Evolutionary conservation across 1,139 yeast genomes (phyloP).

Genomic region (Schwanniomyces etchellsii): DNA sequence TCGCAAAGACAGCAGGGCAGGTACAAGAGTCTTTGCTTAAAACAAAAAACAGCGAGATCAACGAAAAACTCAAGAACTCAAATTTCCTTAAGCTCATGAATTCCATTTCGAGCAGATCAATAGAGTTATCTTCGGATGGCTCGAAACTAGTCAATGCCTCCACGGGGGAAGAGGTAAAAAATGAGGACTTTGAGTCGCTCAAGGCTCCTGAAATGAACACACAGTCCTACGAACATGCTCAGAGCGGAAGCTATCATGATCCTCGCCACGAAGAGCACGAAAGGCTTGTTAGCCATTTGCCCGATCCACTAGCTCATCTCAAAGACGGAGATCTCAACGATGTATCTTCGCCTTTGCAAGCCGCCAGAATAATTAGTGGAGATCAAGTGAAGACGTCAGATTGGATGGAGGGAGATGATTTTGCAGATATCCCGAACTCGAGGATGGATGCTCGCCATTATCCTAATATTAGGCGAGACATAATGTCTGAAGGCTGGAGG

Average conservation of each 20-base stretch:
- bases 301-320: constrained; percentile 45
- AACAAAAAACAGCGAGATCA: constrained; percentile 19
- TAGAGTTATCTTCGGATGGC: constrained; percentile 30
- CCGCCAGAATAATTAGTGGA: constrained; percentile 40
- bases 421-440: constrained; percentile 12
- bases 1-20: constrained; percentile 37
- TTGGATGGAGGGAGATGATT: constrained; percentile 37
- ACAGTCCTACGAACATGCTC: neutral
- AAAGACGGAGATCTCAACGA: constrained; percentile 31
- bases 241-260: neutral
- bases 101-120: constrained; percentile 30
- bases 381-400: constrained; percentile 30
- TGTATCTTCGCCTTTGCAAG: constrained; percentile 28
- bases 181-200: constrained; percentile 12
- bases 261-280: constrained; percentile 3
- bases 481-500: constrained; percentile 26
- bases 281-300: constrained; percentile 19
- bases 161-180: constrained; percentile 19
- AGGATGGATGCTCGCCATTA: constrained; percentile 5
- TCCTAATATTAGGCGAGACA: constrained; percentile 8
- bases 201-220: neutral
- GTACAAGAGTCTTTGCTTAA: constrained; percentile 30
- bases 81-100: constrained; percentile 38
- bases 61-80: constrained; percentile 31
- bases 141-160: constrained; percentile 29